These are phyloP conservation scores for Coniferiporia sulphurascens DNA, from an alignment of 1,284 basidiomycete genomes.

Conservation along the genomic window DNA sequence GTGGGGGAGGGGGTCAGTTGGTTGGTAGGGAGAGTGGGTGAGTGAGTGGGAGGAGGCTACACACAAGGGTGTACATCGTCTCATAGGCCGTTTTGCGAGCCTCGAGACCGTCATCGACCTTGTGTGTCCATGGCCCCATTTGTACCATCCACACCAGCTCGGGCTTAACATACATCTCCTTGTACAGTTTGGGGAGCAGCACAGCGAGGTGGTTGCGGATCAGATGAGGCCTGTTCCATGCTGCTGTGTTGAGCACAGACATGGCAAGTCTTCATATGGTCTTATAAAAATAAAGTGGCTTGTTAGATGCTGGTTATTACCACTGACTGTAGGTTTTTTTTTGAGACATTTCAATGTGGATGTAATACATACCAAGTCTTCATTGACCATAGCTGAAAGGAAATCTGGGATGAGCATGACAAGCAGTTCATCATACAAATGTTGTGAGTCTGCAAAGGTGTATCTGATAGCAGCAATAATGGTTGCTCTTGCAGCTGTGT, in stretches of 20 bases:
- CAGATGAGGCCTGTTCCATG: slow-evolving; percentile 90
- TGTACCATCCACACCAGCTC: slow-evolving; percentile 87
- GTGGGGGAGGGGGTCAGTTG: slow-evolving; percentile 3
- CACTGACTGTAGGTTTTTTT: no score
- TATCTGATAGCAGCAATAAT: slow-evolving; percentile 94
- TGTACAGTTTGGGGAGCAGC: slow-evolving; percentile 82
- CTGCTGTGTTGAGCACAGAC: slow-evolving; percentile 89
- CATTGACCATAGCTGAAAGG: slow-evolving; percentile 77
- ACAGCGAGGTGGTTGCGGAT: slow-evolving; percentile 78
- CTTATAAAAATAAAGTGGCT: slow-evolving; percentile 38
- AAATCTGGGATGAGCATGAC: slow-evolving; percentile 87
- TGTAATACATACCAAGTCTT: slow-evolving; percentile 59
- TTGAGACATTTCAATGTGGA: neutral
- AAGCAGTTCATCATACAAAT: slow-evolving; percentile 84
- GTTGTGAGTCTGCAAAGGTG: slow-evolving; percentile 86
- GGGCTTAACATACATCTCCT: slow-evolving; percentile 77
- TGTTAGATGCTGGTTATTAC: no score
- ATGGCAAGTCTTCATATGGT: slow-evolving; percentile 83
- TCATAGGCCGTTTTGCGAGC: slow-evolving; percentile 96
- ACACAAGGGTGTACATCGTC: slow-evolving; percentile 90
- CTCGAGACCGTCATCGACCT: slow-evolving; percentile 90
- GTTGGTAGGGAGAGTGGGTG: no score
- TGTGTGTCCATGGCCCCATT: slow-evolving; percentile 98
- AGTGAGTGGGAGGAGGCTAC: slow-evolving; percentile 24
- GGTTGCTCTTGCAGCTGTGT: slow-evolving; percentile 78